These are phyloP conservation scores for Microsporum canis DNA, from an alignment of 2,329 filamentous ascomycete genomes.

Conservation along the genomic window DNA sequence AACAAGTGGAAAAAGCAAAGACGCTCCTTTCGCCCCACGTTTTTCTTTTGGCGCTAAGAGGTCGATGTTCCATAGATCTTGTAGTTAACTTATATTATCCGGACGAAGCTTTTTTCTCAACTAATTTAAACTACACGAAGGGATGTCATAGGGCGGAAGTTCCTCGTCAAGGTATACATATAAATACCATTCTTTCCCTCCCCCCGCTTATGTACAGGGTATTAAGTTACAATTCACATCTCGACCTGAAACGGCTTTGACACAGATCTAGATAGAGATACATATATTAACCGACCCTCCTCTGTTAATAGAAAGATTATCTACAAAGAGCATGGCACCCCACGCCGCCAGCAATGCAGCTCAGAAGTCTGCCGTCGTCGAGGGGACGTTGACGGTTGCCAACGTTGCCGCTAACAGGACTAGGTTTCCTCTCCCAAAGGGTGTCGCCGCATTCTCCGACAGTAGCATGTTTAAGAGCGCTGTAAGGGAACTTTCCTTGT, in stretches of 20 bases:
- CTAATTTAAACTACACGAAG: background rate
- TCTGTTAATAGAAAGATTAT: too few species aligned
- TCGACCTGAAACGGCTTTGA: background rate
- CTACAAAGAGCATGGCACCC: background rate
- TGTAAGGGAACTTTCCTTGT: constrained; percentile 34
- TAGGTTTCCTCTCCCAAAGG: constrained; percentile 62
- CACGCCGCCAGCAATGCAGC: background rate
- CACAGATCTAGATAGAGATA: background rate
- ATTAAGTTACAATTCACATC: background rate
- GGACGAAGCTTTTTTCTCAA: background rate
- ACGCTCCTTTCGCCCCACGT: background rate
- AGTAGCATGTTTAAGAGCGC: constrained; percentile 75
- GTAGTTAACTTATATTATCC: too few species aligned
- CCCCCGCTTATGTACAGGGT: background rate
- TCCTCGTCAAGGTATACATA: background rate
- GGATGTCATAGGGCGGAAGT: background rate
- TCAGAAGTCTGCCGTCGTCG: background rate
- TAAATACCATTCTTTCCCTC: background rate
- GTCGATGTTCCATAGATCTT: background rate
- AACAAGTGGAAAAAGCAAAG: background rate
- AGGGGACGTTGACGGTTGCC: constrained; percentile 46
- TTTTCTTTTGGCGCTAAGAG: background rate
- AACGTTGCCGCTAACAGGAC: constrained; percentile 56
- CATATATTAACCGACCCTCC: too few species aligned
- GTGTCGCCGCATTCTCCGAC: constrained; percentile 63